Conservation (phyloP, 768 basidiomycete genomes). For the Tricholoma sp. region DNA sequence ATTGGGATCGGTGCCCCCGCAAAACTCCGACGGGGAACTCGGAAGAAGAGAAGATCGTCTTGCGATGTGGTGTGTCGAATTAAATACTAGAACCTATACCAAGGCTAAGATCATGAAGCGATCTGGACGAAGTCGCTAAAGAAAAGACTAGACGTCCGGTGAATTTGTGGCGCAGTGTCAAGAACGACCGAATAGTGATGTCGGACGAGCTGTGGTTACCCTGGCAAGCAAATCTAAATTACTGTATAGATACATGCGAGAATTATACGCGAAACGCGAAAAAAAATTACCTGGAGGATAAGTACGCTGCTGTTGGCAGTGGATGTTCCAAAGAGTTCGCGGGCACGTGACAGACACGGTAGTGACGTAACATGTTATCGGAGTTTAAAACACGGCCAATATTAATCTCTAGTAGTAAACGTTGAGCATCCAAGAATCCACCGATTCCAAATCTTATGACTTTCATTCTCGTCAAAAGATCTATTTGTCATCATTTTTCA, state of each 20-base stretch:
- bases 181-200: slow-evolving; percentile 3
- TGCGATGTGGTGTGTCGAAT: slow-evolving; percentile 17
- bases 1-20: background rate
- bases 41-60: slow-evolving; percentile 8
- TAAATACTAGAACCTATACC: slow-evolving; percentile 7
- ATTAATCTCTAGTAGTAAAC: background rate
- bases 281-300: too few relatives aligned
- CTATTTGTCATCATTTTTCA: slow-evolving; percentile 36
- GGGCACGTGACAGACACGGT: slow-evolving; percentile 6
- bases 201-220: slow-evolving; percentile 15
- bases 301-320: too few relatives aligned
- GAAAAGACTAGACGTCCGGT: slow-evolving; percentile 7
- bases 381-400: slow-evolving; percentile 16
- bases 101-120: slow-evolving; percentile 10
- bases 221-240: too few relatives aligned
- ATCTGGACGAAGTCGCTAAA: slow-evolving; percentile 3
- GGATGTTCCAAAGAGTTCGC: too few relatives aligned
- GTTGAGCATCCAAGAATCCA: slow-evolving; percentile 4
- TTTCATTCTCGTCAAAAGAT: slow-evolving; percentile 7
- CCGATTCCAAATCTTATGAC: slow-evolving; percentile 3
- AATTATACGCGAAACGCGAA: too few relatives aligned
- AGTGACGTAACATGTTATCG: slow-evolving; percentile 14
- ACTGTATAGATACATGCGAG: too few relatives aligned
- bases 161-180: slow-evolving; percentile 23
- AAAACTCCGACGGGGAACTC: slow-evolving; percentile 6